Percentiles rank a stretch among this genome's conserved stretches.
Evolutionary conservation across 179 eudicot genomes (phyloP).

Genomic region (Patellifolia procumbens): DNA sequence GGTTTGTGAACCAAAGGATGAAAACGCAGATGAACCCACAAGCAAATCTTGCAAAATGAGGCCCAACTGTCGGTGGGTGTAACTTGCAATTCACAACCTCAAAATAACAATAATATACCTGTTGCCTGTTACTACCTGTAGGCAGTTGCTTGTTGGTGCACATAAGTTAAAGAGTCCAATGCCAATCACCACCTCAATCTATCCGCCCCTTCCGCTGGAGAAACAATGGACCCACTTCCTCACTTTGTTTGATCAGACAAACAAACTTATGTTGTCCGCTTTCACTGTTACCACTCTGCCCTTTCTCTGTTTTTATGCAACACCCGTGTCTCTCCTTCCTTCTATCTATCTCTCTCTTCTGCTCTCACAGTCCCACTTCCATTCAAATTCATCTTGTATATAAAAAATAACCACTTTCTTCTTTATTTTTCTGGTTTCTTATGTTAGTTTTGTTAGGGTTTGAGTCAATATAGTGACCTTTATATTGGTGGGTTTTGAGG

Average conservation of each 20-base stretch:
- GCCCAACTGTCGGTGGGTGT: no score
- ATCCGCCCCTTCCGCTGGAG: conserved; percentile 1
- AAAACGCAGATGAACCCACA: no score
- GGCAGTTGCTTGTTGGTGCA: no score
- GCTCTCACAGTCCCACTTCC: no score
- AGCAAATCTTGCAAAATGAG: no score
- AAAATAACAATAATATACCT: no score
- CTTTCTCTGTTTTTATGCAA: conserved; percentile 8
- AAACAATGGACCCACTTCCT: conserved; percentile 1
- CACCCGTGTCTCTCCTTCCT: conserved; percentile 15
- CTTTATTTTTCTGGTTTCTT: neutral
- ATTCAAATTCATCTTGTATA: neutral
- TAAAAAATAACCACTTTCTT: neutral
- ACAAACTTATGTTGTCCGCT: conserved; percentile 10
- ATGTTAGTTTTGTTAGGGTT: conserved; percentile 14
- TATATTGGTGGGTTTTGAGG: conserved; percentile 18
- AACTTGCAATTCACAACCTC: no score
- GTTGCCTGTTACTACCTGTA: no score
- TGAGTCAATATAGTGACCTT: neutral
- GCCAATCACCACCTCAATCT: conserved; percentile 4
- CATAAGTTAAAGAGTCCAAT: no score
- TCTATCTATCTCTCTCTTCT: neutral
- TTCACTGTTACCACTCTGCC: neutral
- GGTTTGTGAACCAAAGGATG: no score
- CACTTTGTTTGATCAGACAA: neutral